A percentile compares a stretch with the other conserved stretches of the same genome.
Conservation (phyloP, 1,284 basidiomycete species). For the Cystobasidiaceae sp. region DNA sequence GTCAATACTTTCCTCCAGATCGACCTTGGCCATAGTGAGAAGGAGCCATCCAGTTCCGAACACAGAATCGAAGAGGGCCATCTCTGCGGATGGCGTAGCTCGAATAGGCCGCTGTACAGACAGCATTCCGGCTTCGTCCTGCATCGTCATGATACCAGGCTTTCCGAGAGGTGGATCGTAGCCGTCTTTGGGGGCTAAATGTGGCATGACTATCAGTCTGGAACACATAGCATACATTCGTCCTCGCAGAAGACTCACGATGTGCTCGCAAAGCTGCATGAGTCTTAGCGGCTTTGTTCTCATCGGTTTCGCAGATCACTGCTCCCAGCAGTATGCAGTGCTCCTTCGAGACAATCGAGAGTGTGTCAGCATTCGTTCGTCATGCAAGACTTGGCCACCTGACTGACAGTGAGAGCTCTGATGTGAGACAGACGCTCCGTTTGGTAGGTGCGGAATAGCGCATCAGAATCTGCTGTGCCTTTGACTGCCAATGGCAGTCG, state of each 20-base stretch:
- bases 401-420: background rate
- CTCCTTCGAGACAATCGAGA: slow-evolving; percentile 11
- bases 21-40: background rate
- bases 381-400: slow-evolving; percentile 11
- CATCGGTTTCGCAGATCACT: slow-evolving; percentile 34
- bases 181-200: background rate
- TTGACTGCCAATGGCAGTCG: slow-evolving; percentile 30
- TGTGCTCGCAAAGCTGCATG: background rate
- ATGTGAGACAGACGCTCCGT: background rate
- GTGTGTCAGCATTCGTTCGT: too few species aligned
- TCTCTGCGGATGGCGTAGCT: background rate
- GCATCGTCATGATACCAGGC: background rate
- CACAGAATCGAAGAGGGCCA: background rate
- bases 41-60: background rate
- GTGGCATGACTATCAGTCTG: background rate
- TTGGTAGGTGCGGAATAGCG: background rate
- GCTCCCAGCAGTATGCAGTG: slow-evolving; percentile 29
- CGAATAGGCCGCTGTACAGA: background rate
- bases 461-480: background rate
- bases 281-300: slow-evolving; percentile 14
- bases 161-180: slow-evolving; percentile 1
- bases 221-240: background rate
- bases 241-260: background rate
- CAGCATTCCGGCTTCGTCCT: background rate
- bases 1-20: background rate